These are phyloP conservation scores for Mrakia gelida DNA, from an alignment of 768 basidiomycete genomes.

Conservation along the genomic window DNA sequence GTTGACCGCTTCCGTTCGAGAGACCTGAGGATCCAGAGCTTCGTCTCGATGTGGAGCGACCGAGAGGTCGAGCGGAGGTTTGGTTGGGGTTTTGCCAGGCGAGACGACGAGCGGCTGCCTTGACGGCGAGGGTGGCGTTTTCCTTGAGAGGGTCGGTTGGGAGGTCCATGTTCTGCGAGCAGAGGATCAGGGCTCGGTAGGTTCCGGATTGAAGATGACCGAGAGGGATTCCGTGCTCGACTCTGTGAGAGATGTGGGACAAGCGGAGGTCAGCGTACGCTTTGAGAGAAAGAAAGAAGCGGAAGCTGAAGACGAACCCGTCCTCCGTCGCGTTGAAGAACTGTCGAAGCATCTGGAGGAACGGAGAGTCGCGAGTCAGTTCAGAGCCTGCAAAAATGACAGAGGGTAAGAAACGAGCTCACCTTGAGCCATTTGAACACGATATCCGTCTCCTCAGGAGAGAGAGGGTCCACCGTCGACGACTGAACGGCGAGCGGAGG, in stretches of 20 bases:
- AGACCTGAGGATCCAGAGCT: background rate
- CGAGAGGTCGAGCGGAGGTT: background rate
- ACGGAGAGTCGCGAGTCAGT: no score
- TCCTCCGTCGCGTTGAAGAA: background rate
- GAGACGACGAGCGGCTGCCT: background rate
- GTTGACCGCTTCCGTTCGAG: background rate
- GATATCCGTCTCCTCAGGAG: background rate
- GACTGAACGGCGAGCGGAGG: background rate
- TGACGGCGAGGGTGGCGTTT: background rate
- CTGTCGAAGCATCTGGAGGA: background rate
- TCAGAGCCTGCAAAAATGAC: no score
- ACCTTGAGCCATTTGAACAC: conserved; percentile 1
- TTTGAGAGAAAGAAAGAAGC: background rate
- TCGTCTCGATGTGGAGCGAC: background rate
- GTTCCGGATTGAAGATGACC: background rate
- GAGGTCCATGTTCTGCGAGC: background rate
- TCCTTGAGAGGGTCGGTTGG: background rate
- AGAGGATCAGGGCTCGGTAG: background rate
- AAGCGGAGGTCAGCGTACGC: background rate
- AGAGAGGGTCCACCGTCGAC: background rate
- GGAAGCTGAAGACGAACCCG: background rate
- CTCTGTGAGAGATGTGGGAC: background rate
- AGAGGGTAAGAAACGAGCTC: no score
- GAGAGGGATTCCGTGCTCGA: background rate
- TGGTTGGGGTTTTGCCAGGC: background rate